Evolutionary conservation across 2,329 filamentous ascomycete genomes (phyloP).

Genomic region (Colletotrichum tabaci): DNA sequence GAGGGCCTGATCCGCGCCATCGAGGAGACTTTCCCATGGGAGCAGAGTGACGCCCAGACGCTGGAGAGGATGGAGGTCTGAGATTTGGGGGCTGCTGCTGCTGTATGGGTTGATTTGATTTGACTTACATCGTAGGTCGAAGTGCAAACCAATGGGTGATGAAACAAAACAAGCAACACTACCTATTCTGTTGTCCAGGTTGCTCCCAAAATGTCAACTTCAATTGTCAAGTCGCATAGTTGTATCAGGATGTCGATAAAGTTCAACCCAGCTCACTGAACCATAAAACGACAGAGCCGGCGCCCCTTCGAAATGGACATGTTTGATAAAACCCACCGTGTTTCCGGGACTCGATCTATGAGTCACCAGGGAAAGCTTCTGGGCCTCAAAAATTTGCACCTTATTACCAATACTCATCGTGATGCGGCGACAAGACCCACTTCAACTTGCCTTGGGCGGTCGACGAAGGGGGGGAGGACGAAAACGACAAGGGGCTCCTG

Average conservation of each 20-base stretch:
- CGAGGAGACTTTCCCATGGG: slow-evolving; percentile 37
- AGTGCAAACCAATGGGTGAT: no score
- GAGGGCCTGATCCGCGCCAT: slow-evolving; percentile 38
- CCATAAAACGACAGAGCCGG: background rate
- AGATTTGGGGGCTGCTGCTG: no score
- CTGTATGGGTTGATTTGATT: no score
- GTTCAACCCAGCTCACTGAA: background rate
- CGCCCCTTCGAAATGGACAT: background rate
- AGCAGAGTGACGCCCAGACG: slow-evolving; percentile 33
- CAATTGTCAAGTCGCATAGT: no score
- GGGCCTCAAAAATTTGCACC: no score
- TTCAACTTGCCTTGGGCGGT: background rate
- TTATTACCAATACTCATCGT: no score
- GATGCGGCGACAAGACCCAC: background rate
- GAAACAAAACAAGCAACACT: no score
- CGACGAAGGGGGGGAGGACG: no score
- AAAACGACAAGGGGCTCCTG: background rate
- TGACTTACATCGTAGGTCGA: no score
- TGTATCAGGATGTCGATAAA: no score
- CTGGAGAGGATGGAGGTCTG: background rate
- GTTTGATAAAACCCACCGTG: background rate
- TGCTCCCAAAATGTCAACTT: no score
- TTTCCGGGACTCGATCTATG: background rate
- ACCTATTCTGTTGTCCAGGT: no score
- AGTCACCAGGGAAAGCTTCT: background rate